Conservation (phyloP, 164 flowering plant species). For the Vitis cinerea region DNA sequence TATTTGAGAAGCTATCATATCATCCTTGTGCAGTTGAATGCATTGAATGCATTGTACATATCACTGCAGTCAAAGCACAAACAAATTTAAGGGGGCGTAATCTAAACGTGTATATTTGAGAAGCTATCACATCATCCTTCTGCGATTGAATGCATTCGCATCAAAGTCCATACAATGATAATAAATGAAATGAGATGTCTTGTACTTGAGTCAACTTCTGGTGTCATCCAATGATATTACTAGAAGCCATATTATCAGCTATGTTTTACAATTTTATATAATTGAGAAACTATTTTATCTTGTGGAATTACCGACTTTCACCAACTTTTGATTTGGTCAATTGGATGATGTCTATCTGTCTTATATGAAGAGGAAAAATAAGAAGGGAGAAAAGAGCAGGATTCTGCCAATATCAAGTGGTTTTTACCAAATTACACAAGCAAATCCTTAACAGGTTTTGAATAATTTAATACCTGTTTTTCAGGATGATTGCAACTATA, state of each 20-base stretch:
- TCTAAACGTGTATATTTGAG: too few species aligned
- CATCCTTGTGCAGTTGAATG: not conserved
- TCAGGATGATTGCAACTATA: constrained; percentile 88
- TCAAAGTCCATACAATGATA: too few species aligned
- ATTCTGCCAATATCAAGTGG: not conserved
- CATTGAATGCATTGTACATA: not conserved
- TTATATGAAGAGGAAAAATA: too few species aligned
- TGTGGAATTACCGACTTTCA: not conserved
- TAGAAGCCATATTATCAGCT: not conserved
- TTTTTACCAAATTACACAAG: not conserved
- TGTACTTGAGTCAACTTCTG: too few species aligned
- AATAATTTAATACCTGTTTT: constrained; percentile 54
- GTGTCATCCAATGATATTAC: not conserved
- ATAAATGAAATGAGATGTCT: not conserved
- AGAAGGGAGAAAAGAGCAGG: not conserved
- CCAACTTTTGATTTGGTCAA: not conserved
- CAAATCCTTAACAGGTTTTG: not conserved
- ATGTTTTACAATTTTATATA: not conserved
- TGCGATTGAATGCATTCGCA: too few species aligned
- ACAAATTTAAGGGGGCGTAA: too few species aligned
- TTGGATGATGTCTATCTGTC: too few species aligned
- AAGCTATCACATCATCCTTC: too few species aligned
- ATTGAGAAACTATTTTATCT: not conserved
- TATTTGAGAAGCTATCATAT: not conserved
- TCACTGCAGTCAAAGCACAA: too few species aligned